Evolutionary conservation across 305 asterid genomes (phyloP), one percentile per base, ranked within the genome.

Genomic region (Fraxinus ornus): DNA sequence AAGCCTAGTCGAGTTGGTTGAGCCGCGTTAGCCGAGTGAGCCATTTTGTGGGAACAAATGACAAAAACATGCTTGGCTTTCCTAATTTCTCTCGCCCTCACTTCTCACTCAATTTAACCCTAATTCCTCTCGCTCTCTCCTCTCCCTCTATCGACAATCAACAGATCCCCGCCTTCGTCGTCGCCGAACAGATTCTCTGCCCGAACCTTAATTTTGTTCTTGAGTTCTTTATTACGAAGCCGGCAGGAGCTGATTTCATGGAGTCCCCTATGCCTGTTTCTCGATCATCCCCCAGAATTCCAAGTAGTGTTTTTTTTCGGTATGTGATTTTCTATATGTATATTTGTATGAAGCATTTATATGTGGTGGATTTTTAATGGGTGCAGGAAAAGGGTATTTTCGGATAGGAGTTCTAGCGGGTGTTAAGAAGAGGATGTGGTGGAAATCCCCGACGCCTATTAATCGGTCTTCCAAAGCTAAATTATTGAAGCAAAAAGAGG

Each of bases 381-480:
- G 84, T 39, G 41, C 86, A 94, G 98, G 94, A 91, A 92, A 88
- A 90, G 93, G 88, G 90, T 88, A 78, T 89, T 92, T 80, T 81
- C 90, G 8, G 93, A 89, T 21, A 93, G 92, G 64, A 91, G 92
- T 84, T 90, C 97, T 70, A 62, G 89, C 26, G 84, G 62, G 79
- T 90, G 87, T 78, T 85, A 84, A 68, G 92, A 89, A 12, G 93
- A 39, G 84, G 94, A 88, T 17, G 93, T 85, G 85, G 64, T 84
- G 86, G 97, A 95, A 81, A 81, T 88, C 28, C 37, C 60, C 93
- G 57, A 89, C 94, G 37, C 87, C 91, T 60, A 78, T 52, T 81
- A 84, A 81, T 86, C 85, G 86, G 79, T 81, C 84, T 28, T 78
- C 92, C 10, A 85, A 82, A 30, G 78, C 90, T 78, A 87, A 80